Base-by-base conservation (phyloP, 352 stramenopile species). In the Globisporangium sylvaticum region DNA sequence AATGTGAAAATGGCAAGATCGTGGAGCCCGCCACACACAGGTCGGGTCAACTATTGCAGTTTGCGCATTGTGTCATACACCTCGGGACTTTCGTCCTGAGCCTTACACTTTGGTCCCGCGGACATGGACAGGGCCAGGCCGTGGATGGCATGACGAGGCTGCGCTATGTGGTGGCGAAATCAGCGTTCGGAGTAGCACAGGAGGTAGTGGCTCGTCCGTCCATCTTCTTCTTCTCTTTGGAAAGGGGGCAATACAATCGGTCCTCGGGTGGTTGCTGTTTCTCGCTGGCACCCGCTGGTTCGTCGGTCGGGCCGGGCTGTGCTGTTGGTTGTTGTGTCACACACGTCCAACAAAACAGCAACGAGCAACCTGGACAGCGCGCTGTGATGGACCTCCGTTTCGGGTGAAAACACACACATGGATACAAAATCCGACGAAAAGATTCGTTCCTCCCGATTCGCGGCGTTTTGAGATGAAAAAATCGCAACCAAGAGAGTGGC, bases 51-150 rank as follows among this genome's bases (percentile, higher is more conserved):
- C n/a, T 20, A 15, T 15, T 20, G 37, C 14, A 44, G 37, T 44
- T 44, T 44, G 37, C 7, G 9, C 22, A 52, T 62, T 53, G 57
- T 62, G 57, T 62, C 57, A 22, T 50, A 62, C 57, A 62, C 57
- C 34, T 3, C 22, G 14, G 24, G 1, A 1, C 8, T 39, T 24
- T 37, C 24, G 52, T 32, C 10, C 18, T 8, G 6, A 10, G 25
- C 9, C 52, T 44, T 44, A 44, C 37, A 5, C 1, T 44, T 18
- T 58, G 52, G 24, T 4, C 52, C 2, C 52, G 24, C 52, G 10
- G 7, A 22, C 22, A 37, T 58, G 24, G 52, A 44, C 37, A 20
- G 4, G 14, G 37, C 37, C 4, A 12, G 37, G 34, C 1, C 34
- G 14, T 1, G 34, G 34, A 10, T 39, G 34, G 34, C 34, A 39